Evolutionary conservation across 2,329 filamentous ascomycete species (phyloP), one percentile per base, ranked within the genome.

Genomic region (Proliferodiscus dingleyae): DNA sequence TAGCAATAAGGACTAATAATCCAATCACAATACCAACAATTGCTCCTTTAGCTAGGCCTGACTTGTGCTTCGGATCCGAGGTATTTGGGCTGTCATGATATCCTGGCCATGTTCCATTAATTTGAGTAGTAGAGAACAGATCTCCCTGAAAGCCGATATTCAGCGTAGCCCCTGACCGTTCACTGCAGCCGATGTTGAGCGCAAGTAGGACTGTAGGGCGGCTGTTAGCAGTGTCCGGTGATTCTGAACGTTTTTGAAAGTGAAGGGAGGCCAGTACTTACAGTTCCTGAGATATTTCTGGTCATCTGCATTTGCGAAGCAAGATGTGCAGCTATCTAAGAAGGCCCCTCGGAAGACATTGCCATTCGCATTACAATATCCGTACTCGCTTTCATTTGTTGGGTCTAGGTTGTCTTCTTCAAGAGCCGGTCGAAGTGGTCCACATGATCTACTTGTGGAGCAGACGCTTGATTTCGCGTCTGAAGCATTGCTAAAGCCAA

Each of bases 1-100:
- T 4, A 21, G 52, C 24, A 29, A 60, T 22, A 10, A 57, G 16
- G 2, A 50, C 39, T 8, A 15, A 42, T 21, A 47, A 33, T n/a
- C 41, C 54, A 8, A 63, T 47, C 13, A 49, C 49, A 16, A 61
- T 58, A 2, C 59, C 60, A 32, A 60, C 54, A 11, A 61, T 58
- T 6, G 51, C 47, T 2, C 51, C 51, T 6, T 41, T 43, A 1
- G 48, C 30, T 2, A 63, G 40, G 9, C 37, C 43, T 36, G 50
- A 50, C 28, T 53, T 45, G 1, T 28, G 33, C 8, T 44, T 38
- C 13, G 36, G 15, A 1, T 50, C 37, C 5, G 46, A 18, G 8
- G 37, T 34, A 15, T 39, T 22, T 40, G 45, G 45, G 3, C 18
- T 19, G 6, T 22, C 34, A 38, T 38, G 49, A 37, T 46, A 24